phyloP scores from a whole-genome alignment of 2,329 filamentous ascomycete species.

The Sarocladium kiliense region DNA sequence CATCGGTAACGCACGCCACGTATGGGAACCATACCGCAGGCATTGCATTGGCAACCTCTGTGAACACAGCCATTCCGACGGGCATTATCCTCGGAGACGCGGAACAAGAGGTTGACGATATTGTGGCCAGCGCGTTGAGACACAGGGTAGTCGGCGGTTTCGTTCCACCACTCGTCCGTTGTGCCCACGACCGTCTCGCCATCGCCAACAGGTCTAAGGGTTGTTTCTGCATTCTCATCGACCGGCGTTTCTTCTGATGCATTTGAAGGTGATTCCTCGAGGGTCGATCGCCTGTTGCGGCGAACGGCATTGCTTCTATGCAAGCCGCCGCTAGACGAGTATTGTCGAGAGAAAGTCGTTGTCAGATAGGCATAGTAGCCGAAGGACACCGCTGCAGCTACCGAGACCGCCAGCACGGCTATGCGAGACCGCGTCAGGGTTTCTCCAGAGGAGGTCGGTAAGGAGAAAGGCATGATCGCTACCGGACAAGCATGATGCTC shows the following conservation, averaged over 20 bases:
- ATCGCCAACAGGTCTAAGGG: constrained; percentile 22
- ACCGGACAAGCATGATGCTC: constrained; percentile 22
- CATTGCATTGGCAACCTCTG: constrained; percentile 86
- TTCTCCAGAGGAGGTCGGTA: constrained; percentile 44
- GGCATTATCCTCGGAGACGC: constrained; percentile 91
- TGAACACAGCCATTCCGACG: constrained; percentile 86
- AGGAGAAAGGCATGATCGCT: constrained; percentile 3
- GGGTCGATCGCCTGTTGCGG: constrained; percentile 25
- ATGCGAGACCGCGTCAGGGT: constrained; percentile 50
- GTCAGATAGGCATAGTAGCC: constrained; percentile 54
- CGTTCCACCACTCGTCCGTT: constrained; percentile 46
- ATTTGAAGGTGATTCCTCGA: neutral
- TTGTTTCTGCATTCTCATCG: constrained; percentile 35
- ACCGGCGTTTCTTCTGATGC: constrained; percentile 13
- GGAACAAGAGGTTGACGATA: constrained; percentile 78
- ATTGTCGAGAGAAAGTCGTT: constrained; percentile 20
- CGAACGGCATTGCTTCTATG: constrained; percentile 63
- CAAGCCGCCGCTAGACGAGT: constrained; percentile 29
- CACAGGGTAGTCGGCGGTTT: constrained; percentile 31
- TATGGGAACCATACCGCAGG: constrained; percentile 82
- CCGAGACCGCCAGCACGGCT: constrained; percentile 50
- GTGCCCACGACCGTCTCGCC: constrained; percentile 33
- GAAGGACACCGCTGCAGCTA: constrained; percentile 50
- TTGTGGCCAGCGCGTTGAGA: constrained; percentile 63
- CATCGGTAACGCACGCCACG: constrained; percentile 90